Conservation (phyloP, 495 filamentous ascomycete genomes). For the Chaetomium cochliodes region DNA sequence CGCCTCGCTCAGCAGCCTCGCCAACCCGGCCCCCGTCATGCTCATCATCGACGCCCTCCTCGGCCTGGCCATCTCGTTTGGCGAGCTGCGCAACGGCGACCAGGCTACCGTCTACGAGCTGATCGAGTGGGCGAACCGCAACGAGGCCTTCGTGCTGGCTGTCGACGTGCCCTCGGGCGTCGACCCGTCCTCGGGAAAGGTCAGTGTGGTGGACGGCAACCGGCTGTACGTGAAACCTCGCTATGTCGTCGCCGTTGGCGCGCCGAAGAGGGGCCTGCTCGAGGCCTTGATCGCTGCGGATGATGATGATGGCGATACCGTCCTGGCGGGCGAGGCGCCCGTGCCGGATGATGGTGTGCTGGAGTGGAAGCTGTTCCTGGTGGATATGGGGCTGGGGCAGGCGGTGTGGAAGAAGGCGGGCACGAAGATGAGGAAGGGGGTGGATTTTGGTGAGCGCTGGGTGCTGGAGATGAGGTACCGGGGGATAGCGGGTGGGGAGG, state of each 20-base stretch:
- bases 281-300: slow-evolving; percentile 63
- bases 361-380: slow-evolving; percentile 74
- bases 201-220: slow-evolving; percentile 59
- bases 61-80: slow-evolving; percentile 77
- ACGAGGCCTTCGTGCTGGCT: slow-evolving; percentile 71
- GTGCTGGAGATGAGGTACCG: slow-evolving; percentile 63
- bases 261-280: slow-evolving; percentile 78
- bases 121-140: slow-evolving; percentile 83
- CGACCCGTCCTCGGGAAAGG: slow-evolving; percentile 70
- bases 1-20: slow-evolving; percentile 33
- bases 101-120: slow-evolving; percentile 79
- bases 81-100: slow-evolving; percentile 76
- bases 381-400: slow-evolving; percentile 80
- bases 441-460: slow-evolving; percentile 86
- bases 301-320: slow-evolving; percentile 47
- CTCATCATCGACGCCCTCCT: slow-evolving; percentile 87
- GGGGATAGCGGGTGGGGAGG: slow-evolving; percentile 30
- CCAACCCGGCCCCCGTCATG: slow-evolving; percentile 56
- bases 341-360: slow-evolving; percentile 32
- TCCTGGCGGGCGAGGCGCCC: slow-evolving; percentile 35
- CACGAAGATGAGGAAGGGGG: slow-evolving; percentile 69
- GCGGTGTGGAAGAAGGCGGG: slow-evolving; percentile 85
- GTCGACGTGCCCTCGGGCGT: slow-evolving; percentile 87
- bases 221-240: slow-evolving; percentile 70
- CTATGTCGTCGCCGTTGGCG: slow-evolving; percentile 77